Base-by-base conservation (phyloP, 1,284 basidiomycete species). In the Coniferiporia weirii region DNA sequence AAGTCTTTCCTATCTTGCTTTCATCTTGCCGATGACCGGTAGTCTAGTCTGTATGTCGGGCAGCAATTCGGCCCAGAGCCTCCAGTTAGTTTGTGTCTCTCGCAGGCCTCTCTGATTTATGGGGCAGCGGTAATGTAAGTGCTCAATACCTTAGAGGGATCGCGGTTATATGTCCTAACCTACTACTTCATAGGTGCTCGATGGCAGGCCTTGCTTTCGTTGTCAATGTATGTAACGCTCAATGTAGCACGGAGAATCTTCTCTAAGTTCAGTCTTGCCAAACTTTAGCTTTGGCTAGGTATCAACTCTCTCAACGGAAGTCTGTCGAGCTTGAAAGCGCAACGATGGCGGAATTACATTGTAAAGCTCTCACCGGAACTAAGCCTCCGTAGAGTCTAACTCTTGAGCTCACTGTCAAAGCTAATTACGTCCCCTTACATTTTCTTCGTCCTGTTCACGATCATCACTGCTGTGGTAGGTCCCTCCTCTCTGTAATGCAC, bases 21-120 rank as follows among this genome's bases (percentile, higher is more conserved):
- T 19, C 43, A 13, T 27, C 15, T 1, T 7, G 10, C 3, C 13
- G 10, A n/a, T 22, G 19, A 35, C 22, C 13, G 15, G 9, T 15
- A 40, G 4, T 22, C 10, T 43, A 60, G 59, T 8, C 43, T 60
- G 15, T 60, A 60, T 35, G 22, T 60, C 7, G 59, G 59, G 17
- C 35, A 38, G 15, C 59, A 60, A 52, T 60, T 60, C 27, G 53
- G 59, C 3, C 54, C 53, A 9, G 59, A 60, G 17, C 59, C 59
- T 9, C 47, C 54, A n/a, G 12, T 32, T 7, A 43, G 13, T 10
- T 46, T 60, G 15, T 60, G 59, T 9, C 32, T 49, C 10, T 49
- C 47, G 8, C 59, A 60, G 19, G 53, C 59, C n/a, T 55, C 59
- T 13, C 44, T 60, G 20, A 60, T 60, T 19, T 60, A 60, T 32